A percentile compares a stretch with the other conserved stretches of the same genome.
Conservation (phyloP, 2,329 filamentous ascomycete species). For the Aspergillus latus region DNA sequence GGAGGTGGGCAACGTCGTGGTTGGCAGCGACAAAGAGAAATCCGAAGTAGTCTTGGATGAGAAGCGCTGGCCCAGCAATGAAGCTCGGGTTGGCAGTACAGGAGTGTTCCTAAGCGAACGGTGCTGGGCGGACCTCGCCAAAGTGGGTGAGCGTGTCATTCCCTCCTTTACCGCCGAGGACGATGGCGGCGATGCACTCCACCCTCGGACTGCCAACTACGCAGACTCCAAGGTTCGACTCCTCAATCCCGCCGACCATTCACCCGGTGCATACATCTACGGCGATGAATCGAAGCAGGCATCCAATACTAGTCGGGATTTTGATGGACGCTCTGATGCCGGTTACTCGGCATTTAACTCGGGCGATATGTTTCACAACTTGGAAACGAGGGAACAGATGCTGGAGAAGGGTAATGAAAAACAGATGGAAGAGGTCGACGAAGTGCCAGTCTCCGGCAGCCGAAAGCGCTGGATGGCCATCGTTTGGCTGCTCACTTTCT, state of each 20-base stretch:
- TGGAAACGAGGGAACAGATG: slow-evolving; percentile 91
- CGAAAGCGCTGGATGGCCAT: slow-evolving; percentile 89
- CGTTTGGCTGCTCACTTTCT: slow-evolving; percentile 82
- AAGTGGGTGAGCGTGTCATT: slow-evolving; percentile 63
- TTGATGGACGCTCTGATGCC: slow-evolving; percentile 86
- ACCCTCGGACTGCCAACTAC: slow-evolving; percentile 44
- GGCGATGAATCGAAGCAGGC: slow-evolving; percentile 72
- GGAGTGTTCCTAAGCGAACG: slow-evolving; percentile 94
- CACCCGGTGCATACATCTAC: slow-evolving; percentile 63
- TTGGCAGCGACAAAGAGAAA: slow-evolving; percentile 91
- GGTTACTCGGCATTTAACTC: slow-evolving; percentile 86
- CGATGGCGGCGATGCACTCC: slow-evolving; percentile 60
- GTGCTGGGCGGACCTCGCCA: slow-evolving; percentile 89
- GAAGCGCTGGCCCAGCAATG: slow-evolving; percentile 87
- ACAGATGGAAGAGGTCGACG: slow-evolving; percentile 85
- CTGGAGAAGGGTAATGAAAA: slow-evolving; percentile 93
- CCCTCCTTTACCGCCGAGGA: slow-evolving; percentile 61
- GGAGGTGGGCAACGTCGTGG: slow-evolving; percentile 78
- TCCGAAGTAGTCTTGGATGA: slow-evolving; percentile 88
- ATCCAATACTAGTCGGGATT: slow-evolving; percentile 78
- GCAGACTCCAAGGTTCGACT: slow-evolving; percentile 58
- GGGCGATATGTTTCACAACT: slow-evolving; percentile 97
- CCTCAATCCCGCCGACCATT: slow-evolving; percentile 47
- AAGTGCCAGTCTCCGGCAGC: slow-evolving; percentile 70
- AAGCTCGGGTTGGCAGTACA: slow-evolving; percentile 85